phyloP scores from a whole-genome alignment of 352 stramenopile species.

The Pythium oligandrum region DNA sequence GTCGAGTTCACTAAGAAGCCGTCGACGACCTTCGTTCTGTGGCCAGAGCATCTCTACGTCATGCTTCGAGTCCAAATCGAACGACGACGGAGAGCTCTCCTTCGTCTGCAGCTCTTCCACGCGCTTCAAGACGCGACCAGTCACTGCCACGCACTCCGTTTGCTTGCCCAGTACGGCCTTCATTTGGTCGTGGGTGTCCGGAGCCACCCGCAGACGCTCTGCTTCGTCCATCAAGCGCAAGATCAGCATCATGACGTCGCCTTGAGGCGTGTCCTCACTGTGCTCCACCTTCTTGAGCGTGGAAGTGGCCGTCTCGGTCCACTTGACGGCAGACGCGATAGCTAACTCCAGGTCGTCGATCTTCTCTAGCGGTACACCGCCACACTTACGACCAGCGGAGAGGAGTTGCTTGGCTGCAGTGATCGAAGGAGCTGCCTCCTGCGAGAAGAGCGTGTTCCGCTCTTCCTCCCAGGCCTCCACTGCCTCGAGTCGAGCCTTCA shows the following conservation, averaged over 20 bases:
- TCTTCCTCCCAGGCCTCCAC: constrained; percentile 40
- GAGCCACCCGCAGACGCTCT: constrained; percentile 1
- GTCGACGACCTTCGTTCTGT: constrained; percentile 14
- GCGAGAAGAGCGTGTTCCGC: constrained; percentile 20
- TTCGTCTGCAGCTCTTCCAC: constrained; percentile 7
- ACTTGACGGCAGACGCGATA: constrained; percentile 14
- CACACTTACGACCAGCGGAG: constrained; percentile 7
- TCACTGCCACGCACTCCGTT: constrained; percentile 7
- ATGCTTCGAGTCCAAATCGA: constrained; percentile 14
- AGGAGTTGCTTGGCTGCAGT: constrained; percentile 4
- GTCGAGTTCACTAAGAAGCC: constrained; percentile 10
- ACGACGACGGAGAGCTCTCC: constrained; percentile 5
- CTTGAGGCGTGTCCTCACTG: too few species aligned
- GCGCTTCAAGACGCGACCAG: constrained; percentile 3
- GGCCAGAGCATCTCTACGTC: constrained; percentile 13
- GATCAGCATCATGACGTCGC: neutral
- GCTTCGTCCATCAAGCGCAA: constrained; percentile 8
- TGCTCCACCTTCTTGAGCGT: too few species aligned
- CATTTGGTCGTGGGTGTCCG: constrained; percentile 9
- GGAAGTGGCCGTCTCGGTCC: constrained; percentile 5
- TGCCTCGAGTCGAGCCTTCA: constrained; percentile 27
- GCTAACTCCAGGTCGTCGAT: constrained; percentile 16
- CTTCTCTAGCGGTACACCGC: constrained; percentile 15
- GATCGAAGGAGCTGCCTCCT: neutral
- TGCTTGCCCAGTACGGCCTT: constrained; percentile 13